phyloP scores from a whole-genome alignment of 345 rosid genomes.

The Brassica carinata region DNA sequence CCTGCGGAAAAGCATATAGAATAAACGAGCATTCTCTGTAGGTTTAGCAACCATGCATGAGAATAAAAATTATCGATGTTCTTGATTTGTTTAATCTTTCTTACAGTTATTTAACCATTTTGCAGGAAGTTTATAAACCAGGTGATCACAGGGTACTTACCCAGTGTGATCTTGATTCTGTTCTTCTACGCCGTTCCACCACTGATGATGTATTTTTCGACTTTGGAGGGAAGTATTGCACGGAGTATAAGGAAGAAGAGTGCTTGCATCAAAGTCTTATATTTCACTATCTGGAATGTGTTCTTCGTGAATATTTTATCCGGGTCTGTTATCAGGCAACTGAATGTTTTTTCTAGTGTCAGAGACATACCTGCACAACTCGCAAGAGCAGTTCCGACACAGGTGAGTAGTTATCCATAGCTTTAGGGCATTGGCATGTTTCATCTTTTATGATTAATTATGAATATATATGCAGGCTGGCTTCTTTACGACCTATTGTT shows the following conservation, averaged over 20 bases:
- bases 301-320: constrained; percentile 89
- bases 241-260: constrained; percentile 83
- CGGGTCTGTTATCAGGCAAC: constrained; percentile 66
- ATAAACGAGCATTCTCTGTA: background rate
- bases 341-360: constrained; percentile 61
- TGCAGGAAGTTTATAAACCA: constrained; percentile 61
- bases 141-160: constrained; percentile 88
- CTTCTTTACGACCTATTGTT: constrained; percentile 87
- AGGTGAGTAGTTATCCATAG: constrained; percentile 50
- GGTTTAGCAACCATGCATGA: background rate
- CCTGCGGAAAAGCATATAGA: background rate
- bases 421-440: background rate
- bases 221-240: constrained; percentile 70
- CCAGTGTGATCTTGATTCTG: constrained; percentile 78
- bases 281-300: constrained; percentile 94
- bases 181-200: constrained; percentile 85
- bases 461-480: constrained; percentile 62
- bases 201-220: constrained; percentile 83
- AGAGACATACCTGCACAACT: constrained; percentile 67
- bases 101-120: constrained; percentile 17
- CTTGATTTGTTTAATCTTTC: background rate
- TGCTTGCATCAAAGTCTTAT: constrained; percentile 77
- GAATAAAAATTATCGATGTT: background rate
- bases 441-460: constrained; percentile 12
- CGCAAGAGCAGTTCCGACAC: constrained; percentile 79